Evolutionary conservation across 2,329 filamentous ascomycete genomes (phyloP).

Genomic region (Pyricularia grisea): DNA sequence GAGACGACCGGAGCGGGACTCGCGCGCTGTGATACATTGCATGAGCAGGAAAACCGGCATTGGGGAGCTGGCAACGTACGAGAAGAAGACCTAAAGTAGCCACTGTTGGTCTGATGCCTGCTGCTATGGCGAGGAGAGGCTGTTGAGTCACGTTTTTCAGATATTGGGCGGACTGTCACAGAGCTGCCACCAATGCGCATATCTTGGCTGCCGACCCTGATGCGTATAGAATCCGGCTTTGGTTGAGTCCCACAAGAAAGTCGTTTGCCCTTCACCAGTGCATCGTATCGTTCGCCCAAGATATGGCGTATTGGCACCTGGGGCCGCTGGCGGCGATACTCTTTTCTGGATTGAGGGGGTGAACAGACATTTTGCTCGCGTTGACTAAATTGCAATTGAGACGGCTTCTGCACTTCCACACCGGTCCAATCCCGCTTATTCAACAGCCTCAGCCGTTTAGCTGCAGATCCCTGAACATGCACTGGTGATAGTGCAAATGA

Average conservation of each 20-base stretch:
- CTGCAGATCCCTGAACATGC: conserved; percentile 7
- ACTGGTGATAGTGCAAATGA: not conserved
- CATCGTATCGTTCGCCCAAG: conserved; percentile 5
- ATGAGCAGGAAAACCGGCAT: not conserved
- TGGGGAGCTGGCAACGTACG: not conserved
- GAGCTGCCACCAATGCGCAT: conserved; percentile 15
- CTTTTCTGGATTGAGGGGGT: not conserved
- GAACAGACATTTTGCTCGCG: not conserved
- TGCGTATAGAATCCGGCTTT: conserved; percentile 14
- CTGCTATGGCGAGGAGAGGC: not conserved
- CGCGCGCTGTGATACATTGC: not conserved
- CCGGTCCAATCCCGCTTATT: conserved; percentile 24
- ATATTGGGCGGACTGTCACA: conserved; percentile 4
- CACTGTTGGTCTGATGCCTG: not conserved
- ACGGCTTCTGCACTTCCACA: conserved; percentile 20
- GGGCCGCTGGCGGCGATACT: conserved; percentile 11
- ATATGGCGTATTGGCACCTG: conserved; percentile 14
- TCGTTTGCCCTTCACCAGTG: not conserved
- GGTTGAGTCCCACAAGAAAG: not conserved
- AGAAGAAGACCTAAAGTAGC: not conserved
- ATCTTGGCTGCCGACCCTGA: conserved; percentile 26
- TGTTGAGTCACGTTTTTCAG: not conserved
- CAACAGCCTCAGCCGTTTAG: conserved; percentile 20
- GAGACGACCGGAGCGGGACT: not conserved
- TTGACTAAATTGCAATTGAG: conserved; percentile 17